Evolutionary conservation across 352 stramenopile species (phyloP), one percentile per base, ranked within the genome.

Genomic region (Pythium coloratum): DNA sequence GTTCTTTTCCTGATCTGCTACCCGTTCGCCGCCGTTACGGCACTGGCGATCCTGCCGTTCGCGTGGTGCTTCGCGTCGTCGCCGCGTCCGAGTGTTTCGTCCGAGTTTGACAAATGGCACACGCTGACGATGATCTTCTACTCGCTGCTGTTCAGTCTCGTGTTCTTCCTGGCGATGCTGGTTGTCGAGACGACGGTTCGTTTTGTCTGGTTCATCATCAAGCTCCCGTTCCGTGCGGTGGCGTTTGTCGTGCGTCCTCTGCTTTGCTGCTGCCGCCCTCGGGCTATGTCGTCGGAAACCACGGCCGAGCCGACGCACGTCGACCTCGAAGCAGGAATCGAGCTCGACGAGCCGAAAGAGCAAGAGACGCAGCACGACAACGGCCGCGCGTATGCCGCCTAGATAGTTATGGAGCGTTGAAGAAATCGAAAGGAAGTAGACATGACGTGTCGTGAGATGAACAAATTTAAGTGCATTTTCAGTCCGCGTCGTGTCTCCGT

Each of bases 141-240:
- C 47, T 36, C 49, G 47, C 47, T 65, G 46, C 20, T 65, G 30
- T 33, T 65, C 16, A 65, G 59, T n/a, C 20, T 65, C 6, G 12
- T 65, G 9, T 47, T 65, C 47, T 58, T 58, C 13, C 18, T 65
- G 32, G 34, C 28, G 20, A 47, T 34, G n/a, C 42, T 65, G 33
- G 59, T 65, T 13, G 47, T 65, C 30, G 59, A 59, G 59, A 50
- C 59, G 30, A 38, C 59, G 34, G 51, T 59, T 40, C 58, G 58
- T 1, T 47, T 64, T 10, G 46, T 64, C 16, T 30, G 55, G n/a
- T 65, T 53, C 26, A 20, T 59, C 5, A 33, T 58, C 26, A 65
- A 50, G 34, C 59, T 65, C 6, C 59, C 59, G 34, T 65, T 65
- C 24, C 32, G 56, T 3, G 42, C 56, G 16, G 44, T 65, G 12